Conservation (phyloP, 148 eudicot genomes). For the Dysphania ambrosioides region DNA sequence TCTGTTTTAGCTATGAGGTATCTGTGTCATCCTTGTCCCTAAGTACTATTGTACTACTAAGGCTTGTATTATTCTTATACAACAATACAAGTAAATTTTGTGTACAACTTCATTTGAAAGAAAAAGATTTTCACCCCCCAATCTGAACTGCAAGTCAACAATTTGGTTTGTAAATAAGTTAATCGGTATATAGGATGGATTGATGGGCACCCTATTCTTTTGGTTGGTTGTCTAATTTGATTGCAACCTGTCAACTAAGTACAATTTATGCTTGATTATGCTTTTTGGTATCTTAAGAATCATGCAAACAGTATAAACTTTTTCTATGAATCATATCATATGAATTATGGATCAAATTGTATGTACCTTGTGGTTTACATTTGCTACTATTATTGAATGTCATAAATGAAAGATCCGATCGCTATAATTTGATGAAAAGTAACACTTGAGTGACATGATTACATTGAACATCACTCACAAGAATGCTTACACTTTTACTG, state of each 20-base stretch:
- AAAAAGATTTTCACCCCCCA: not conserved
- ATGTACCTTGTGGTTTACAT: not conserved
- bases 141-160: not conserved
- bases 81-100: not conserved
- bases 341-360: not conserved
- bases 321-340: not conserved
- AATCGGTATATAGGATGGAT: not conserved
- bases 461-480: too few species aligned
- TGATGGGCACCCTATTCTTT: conserved; percentile 2
- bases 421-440: not conserved
- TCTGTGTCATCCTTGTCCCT: conserved; percentile 26
- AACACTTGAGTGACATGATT: too few species aligned
- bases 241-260: conserved; percentile 17
- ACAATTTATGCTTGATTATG: conserved; percentile 6
- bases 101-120: not conserved
- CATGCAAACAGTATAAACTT: not conserved
- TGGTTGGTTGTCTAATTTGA: conserved; percentile 4
- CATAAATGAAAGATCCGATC: not conserved
- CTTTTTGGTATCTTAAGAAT: conserved; percentile 9
- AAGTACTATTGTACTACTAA: not conserved
- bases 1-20: conserved; percentile 14
- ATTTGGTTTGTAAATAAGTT: not conserved
- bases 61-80: not conserved
- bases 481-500: too few species aligned
- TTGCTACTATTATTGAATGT: not conserved